These are phyloP conservation scores for Colletotrichum viniferum DNA, from an alignment of 2,329 filamentous ascomycete genomes.

Conservation along the genomic window DNA sequence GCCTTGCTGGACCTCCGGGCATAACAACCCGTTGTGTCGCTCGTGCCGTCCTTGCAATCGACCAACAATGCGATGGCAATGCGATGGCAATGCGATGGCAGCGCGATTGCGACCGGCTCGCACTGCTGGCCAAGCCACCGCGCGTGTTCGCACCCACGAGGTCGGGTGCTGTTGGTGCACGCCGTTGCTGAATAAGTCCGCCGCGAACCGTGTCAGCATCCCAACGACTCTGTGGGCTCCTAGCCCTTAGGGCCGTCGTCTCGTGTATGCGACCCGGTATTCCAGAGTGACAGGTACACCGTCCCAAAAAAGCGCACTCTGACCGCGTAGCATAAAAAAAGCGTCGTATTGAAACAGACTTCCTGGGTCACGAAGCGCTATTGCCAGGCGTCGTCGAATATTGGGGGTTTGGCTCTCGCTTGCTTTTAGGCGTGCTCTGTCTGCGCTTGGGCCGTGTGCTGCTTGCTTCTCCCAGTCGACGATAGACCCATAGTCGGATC, in stretches of 20 bases:
- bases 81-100: background rate
- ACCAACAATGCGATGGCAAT: background rate
- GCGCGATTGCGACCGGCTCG: background rate
- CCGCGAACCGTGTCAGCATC: background rate
- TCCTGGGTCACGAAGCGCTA: background rate
- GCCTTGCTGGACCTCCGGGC: background rate
- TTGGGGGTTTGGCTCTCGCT: background rate
- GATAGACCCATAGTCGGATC: slow-evolving; percentile 5
- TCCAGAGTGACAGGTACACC: background rate
- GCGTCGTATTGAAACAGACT: slow-evolving; percentile 15
- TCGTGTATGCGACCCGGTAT: background rate
- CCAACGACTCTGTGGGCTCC: background rate
- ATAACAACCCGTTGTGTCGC: background rate
- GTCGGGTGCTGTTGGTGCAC: background rate
- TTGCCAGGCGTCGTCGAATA: background rate
- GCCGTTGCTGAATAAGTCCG: background rate
- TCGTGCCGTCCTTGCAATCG: background rate
- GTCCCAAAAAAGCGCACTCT: background rate
- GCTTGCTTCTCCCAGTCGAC: background rate
- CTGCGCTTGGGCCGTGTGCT: background rate
- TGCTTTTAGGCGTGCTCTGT: background rate
- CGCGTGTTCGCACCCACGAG: background rate
- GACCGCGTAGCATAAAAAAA: background rate
- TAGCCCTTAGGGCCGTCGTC: background rate
- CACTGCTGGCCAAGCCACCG: background rate